Evolutionary conservation across 1,284 basidiomycete species (phyloP).

Genomic region (Tremellales sp.): DNA sequence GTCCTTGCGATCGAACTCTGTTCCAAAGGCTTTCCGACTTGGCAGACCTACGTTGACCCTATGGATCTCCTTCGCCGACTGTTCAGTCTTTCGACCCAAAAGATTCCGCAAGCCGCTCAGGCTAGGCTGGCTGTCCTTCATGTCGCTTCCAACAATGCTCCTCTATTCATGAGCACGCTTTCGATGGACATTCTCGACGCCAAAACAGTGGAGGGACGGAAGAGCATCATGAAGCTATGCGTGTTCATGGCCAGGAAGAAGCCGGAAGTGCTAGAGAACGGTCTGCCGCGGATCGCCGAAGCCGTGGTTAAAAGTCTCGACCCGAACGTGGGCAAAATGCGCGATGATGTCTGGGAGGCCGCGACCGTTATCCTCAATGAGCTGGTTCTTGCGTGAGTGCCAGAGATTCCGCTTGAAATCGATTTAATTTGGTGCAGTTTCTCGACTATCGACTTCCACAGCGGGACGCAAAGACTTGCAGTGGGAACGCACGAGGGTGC

Average conservation of each 20-base stretch:
- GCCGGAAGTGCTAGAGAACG: slow-evolving; percentile 79
- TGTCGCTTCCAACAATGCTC: slow-evolving; percentile 77
- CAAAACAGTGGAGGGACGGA: slow-evolving; percentile 70
- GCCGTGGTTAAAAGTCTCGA: slow-evolving; percentile 96
- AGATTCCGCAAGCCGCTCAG: slow-evolving; percentile 59
- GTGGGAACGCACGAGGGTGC: slow-evolving; percentile 93
- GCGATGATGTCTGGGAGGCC: slow-evolving; percentile 82
- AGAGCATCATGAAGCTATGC: slow-evolving; percentile 85
- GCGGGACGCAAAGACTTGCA: slow-evolving; percentile 75
- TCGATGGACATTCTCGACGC: slow-evolving; percentile 86
- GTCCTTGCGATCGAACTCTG: slow-evolving; percentile 83
- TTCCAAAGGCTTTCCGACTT: slow-evolving; percentile 82
- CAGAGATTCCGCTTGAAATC: neutral
- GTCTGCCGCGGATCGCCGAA: slow-evolving; percentile 82
- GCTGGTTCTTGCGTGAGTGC: slow-evolving; percentile 79
- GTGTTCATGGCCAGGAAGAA: slow-evolving; percentile 92
- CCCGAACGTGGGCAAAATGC: slow-evolving; percentile 74
- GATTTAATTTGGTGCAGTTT: slow-evolving; percentile 57
- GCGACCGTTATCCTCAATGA: slow-evolving; percentile 90
- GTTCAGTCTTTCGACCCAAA: slow-evolving; percentile 75
- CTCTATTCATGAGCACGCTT: slow-evolving; percentile 91
- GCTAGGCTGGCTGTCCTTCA: slow-evolving; percentile 79
- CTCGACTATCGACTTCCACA: slow-evolving; percentile 87
- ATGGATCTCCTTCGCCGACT: slow-evolving; percentile 82
- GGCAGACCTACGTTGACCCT: slow-evolving; percentile 91